phyloP scores from a whole-genome alignment of 2,329 filamentous ascomycete species.

The Penicillium italicum region DNA sequence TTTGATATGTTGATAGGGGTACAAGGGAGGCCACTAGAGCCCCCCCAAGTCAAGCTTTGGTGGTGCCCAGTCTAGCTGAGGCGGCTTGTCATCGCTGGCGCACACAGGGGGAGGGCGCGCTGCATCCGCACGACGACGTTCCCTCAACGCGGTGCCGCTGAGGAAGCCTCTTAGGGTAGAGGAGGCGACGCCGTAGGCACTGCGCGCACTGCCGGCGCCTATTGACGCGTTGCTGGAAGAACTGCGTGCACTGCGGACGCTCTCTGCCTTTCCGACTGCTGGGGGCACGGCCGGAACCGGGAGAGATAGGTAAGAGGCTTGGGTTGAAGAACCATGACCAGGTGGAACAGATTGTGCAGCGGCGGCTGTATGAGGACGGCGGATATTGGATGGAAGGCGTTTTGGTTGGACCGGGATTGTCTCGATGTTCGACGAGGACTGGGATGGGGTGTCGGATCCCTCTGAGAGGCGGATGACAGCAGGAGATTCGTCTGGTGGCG shows the following conservation, averaged over 20 bases:
- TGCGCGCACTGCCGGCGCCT: constrained; percentile 35
- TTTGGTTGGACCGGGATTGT: constrained; percentile 18
- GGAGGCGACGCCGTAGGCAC: constrained; percentile 34
- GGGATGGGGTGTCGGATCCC: constrained; percentile 15
- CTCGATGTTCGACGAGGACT: constrained; percentile 4
- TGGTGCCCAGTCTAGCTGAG: constrained; percentile 38
- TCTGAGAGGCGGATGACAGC: constrained; percentile 14
- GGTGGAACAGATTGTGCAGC: constrained; percentile 22
- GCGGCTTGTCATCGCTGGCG: constrained; percentile 32
- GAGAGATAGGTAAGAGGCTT: constrained; percentile 24
- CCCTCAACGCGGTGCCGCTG: constrained; percentile 27
- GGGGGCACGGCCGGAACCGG: constrained; percentile 33
- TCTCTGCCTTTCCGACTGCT: constrained; percentile 28
- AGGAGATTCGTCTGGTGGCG: constrained; percentile 17
- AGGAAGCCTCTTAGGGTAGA: constrained; percentile 39
- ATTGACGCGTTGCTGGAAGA: constrained; percentile 35
- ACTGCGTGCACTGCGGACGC: constrained; percentile 38
- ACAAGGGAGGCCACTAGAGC: constrained; percentile 18
- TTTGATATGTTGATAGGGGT: neutral
- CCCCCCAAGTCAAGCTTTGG: constrained; percentile 36
- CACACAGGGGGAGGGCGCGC: constrained; percentile 28
- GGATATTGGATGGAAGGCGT: constrained; percentile 16
- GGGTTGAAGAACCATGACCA: constrained; percentile 24
- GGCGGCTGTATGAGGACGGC: constrained; percentile 28
- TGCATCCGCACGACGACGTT: constrained; percentile 29